Percentiles rank a stretch among this genome's conserved stretches.
These are phyloP conservation scores for Coemansia sp. DNA, from an alignment of 192 early-diverging fungal genomes.

Conservation along the genomic window DNA sequence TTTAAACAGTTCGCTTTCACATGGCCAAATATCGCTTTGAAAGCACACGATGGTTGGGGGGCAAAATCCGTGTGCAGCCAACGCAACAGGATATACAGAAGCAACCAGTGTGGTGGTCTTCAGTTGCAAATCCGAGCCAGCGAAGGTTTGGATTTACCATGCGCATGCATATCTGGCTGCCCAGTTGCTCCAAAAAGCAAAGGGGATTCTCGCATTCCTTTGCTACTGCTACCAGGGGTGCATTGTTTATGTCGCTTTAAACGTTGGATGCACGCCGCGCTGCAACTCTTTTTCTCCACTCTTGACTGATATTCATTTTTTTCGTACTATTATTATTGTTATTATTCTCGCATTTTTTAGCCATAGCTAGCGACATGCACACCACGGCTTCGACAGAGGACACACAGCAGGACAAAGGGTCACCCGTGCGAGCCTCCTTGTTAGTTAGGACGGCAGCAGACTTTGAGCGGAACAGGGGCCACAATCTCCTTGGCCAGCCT, in stretches of 20 bases:
- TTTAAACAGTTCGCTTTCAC: not conserved
- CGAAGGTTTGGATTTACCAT: not conserved
- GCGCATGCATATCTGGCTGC: not conserved
- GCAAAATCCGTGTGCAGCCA: not conserved
- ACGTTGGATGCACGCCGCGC: not conserved
- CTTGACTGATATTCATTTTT: constrained; percentile 1
- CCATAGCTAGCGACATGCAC: not conserved
- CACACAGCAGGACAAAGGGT: not conserved
- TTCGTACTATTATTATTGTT: constrained; percentile 2
- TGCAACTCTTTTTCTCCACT: not conserved
- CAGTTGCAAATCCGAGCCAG: not conserved
- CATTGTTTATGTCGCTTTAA: not conserved
- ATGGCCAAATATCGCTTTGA: not conserved
- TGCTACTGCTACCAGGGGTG: not conserved
- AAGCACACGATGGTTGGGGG: no score
- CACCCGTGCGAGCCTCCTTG: not conserved
- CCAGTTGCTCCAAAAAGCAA: not conserved
- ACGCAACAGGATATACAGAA: not conserved
- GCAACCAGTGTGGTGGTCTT: not conserved
- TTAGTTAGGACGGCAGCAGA: not conserved
- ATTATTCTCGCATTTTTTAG: constrained; percentile 2
- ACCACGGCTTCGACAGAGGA: not conserved
- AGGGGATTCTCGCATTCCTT: not conserved
- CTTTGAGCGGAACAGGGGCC: constrained; percentile 14
- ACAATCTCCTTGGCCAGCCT: constrained; percentile 46